phyloP scores from a whole-genome alignment of 495 filamentous ascomycete genomes.

The Aspergillus saccharolyticus region DNA sequence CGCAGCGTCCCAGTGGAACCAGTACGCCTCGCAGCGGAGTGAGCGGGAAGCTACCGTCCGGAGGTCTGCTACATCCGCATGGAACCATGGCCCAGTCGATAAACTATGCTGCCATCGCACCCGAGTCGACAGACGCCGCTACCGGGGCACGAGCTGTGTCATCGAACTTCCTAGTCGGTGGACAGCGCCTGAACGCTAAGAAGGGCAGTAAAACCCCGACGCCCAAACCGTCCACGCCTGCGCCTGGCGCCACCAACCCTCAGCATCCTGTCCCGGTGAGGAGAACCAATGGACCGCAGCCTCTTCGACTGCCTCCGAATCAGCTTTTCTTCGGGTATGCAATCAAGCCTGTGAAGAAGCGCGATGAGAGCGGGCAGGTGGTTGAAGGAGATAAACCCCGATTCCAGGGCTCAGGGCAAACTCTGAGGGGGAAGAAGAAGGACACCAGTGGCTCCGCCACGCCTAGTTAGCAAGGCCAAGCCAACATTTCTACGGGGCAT shows the following conservation, averaged over 20 bases:
- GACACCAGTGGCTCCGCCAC: conserved; percentile 33
- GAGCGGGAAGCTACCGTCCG: conserved; percentile 54
- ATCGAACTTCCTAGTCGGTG: conserved; percentile 71
- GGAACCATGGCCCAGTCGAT: conserved; percentile 96
- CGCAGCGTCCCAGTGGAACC: conserved; percentile 54
- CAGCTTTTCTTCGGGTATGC: conserved; percentile 97
- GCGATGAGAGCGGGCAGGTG: conserved; percentile 60
- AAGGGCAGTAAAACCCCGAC: conserved; percentile 74
- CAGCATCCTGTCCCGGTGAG: conserved; percentile 40
- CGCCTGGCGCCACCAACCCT: conserved; percentile 60
- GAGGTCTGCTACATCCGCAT: conserved; percentile 70
- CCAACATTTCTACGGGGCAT: not conserved
- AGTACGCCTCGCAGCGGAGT: conserved; percentile 64
- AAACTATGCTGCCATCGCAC: conserved; percentile 93
- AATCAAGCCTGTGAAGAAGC: conserved; percentile 78
- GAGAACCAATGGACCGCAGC: conserved; percentile 74
- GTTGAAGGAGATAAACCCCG: conserved; percentile 61
- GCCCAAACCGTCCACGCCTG: conserved; percentile 75
- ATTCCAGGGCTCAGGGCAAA: conserved; percentile 86
- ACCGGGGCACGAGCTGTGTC: conserved; percentile 58
- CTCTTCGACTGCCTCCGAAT: conserved; percentile 76
- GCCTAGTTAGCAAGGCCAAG: conserved; percentile 29
- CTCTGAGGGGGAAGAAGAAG: conserved; percentile 65
- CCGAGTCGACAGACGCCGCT: conserved; percentile 59
- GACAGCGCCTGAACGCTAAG: conserved; percentile 73